Conservation (phyloP, 2,329 filamentous ascomycete genomes). For the Alternaria sp. region DNA sequence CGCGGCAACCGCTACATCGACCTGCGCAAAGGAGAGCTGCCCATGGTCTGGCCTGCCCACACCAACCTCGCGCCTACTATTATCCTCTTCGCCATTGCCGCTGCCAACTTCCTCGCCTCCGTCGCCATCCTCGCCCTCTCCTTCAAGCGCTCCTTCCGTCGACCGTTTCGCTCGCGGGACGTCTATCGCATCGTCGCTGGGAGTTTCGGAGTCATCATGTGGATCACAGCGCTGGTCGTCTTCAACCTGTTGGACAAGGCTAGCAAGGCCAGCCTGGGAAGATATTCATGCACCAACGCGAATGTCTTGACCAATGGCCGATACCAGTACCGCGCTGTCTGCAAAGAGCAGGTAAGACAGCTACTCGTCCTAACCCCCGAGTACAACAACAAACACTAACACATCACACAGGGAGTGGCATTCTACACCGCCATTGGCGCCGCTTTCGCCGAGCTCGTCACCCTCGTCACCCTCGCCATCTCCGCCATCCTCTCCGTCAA, state of each 20-base stretch:
- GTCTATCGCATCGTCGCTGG: conserved; percentile 48
- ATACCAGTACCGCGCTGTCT: conserved; percentile 51
- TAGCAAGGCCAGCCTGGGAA: conserved; percentile 50
- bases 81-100: conserved; percentile 46
- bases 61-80: conserved; percentile 50
- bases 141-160: conserved; percentile 46
- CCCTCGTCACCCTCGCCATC: conserved; percentile 45
- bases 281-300: conserved; percentile 48
- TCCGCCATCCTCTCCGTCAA: conserved; percentile 42
- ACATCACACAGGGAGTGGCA: conserved; percentile 39
- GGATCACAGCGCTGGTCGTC: conserved; percentile 43
- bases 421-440: conserved; percentile 51
- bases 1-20: conserved; percentile 49
- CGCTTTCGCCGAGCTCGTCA: conserved; percentile 43
- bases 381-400: conserved; percentile 25
- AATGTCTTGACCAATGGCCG: conserved; percentile 48
- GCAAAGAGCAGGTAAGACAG: conserved; percentile 47
- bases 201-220: conserved; percentile 47
- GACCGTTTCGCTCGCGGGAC: conserved; percentile 47
- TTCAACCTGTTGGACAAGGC: conserved; percentile 48
- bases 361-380: neutral
- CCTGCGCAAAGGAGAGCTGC: conserved; percentile 49
- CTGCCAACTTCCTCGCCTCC: conserved; percentile 47
- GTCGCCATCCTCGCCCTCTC: conserved; percentile 45
- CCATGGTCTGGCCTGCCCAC: conserved; percentile 51